Evolutionary conservation across 257 asterid genomes (phyloP).

Genomic region (Solanum phureja): DNA sequence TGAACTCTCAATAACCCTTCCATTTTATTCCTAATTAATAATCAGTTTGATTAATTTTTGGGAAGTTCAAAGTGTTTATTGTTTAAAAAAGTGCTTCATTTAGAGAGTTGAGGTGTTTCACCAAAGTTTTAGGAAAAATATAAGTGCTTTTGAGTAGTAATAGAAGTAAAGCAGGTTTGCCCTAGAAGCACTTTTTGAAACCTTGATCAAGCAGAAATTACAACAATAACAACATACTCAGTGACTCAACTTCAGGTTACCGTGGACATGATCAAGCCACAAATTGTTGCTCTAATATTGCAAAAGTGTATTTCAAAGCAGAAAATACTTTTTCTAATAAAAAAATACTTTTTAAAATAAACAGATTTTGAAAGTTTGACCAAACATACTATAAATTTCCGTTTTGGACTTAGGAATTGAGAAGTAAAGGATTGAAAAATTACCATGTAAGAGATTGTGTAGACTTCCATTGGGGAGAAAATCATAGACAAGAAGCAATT

Average conservation of each 20-base stretch:
- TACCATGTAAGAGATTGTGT: slow-evolving; percentile 29
- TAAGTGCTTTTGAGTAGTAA: background rate
- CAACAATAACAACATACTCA: background rate
- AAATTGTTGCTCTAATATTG: background rate
- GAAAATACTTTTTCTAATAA: background rate
- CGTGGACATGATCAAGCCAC: background rate
- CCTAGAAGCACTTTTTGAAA: background rate
- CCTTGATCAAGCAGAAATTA: background rate
- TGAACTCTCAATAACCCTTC: background rate
- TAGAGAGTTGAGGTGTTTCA: background rate
- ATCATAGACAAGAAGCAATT: slow-evolving; percentile 33
- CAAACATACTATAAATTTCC: background rate
- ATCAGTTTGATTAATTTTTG: background rate
- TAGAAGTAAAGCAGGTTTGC: rapidly evolving
- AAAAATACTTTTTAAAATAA: background rate
- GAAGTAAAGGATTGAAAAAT: background rate
- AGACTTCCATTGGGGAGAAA: slow-evolving; percentile 26
- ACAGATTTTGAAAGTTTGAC: background rate
- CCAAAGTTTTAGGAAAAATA: background rate
- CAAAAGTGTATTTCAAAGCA: background rate
- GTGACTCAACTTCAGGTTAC: background rate
- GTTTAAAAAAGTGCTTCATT: background rate
- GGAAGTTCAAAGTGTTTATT: background rate
- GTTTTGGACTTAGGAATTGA: background rate
- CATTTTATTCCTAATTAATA: background rate